These are phyloP conservation scores for Fusarium decemcellulare DNA, from an alignment of 2,329 filamentous ascomycete genomes.

Conservation along the genomic window DNA sequence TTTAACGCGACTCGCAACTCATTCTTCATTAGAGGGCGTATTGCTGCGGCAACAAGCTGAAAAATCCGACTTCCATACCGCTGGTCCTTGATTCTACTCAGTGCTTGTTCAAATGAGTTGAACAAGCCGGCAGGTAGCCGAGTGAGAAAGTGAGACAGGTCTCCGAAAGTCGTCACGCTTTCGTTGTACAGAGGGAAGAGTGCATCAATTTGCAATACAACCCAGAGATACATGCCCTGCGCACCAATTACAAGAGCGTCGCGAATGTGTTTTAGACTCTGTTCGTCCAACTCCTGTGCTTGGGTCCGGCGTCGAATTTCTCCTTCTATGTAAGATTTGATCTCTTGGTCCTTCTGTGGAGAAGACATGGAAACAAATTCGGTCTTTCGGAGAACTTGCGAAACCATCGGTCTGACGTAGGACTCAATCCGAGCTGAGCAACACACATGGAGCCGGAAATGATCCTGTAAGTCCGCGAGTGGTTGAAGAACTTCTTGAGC, in stretches of 20 bases:
- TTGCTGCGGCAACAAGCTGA: constrained; percentile 49
- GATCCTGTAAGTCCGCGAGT: no score
- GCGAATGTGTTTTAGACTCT: constrained; percentile 6
- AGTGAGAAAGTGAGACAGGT: constrained; percentile 52
- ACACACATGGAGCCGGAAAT: no score
- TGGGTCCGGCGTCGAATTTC: constrained; percentile 7
- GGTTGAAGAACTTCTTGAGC: neutral
- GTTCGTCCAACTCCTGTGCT: no score
- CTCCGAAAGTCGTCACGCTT: constrained; percentile 49
- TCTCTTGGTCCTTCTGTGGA: constrained; percentile 37
- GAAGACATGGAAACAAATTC: no score
- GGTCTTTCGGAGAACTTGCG: no score
- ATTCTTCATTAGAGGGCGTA: constrained; percentile 47
- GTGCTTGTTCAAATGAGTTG: neutral
- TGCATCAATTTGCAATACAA: constrained; percentile 49
- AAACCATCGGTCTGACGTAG: no score
- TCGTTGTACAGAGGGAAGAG: constrained; percentile 49
- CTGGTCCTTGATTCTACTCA: neutral
- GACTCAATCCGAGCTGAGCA: no score
- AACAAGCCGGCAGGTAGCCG: constrained; percentile 45
- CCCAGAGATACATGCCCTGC: constrained; percentile 58
- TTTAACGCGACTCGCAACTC: constrained; percentile 58
- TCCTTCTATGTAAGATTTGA: constrained; percentile 31
- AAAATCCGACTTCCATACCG: constrained; percentile 48
- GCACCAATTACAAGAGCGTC: constrained; percentile 43